A percentile compares a stretch with the other conserved stretches of the same genome.
These are phyloP conservation scores for Diplotaxis tenuifolia DNA, from an alignment of 345 rosid genomes.

Conservation along the genomic window DNA sequence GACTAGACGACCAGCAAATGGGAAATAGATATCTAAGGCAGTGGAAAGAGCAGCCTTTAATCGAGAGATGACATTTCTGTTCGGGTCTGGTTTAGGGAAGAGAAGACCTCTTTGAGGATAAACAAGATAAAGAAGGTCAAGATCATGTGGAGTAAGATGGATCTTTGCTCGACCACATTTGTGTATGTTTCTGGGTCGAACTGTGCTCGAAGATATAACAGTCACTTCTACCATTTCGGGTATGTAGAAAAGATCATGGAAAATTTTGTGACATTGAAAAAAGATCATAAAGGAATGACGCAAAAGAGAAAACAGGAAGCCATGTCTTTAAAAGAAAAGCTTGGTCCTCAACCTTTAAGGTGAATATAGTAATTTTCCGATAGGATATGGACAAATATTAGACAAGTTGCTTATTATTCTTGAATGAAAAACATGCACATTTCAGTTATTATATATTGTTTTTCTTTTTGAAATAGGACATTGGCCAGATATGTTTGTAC, in stretches of 20 bases:
- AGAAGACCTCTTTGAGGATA: slow-evolving; percentile 38
- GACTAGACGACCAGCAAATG: slow-evolving; percentile 32
- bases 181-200: slow-evolving; percentile 5
- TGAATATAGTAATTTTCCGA: not conserved
- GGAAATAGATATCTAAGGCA: slow-evolving; percentile 10
- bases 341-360: not conserved
- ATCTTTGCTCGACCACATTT: not conserved
- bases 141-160: slow-evolving; percentile 34
- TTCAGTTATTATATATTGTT: not conserved
- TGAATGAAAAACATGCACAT: not conserved
- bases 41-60: slow-evolving; percentile 16
- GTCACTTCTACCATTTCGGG: slow-evolving; percentile 16
- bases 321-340: not conserved
- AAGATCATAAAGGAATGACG: not conserved
- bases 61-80: not conserved
- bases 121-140: slow-evolving; percentile 14
- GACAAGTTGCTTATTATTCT: not conserved
- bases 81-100: slow-evolving; percentile 25
- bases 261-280: not conserved
- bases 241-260: not conserved
- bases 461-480: not conserved
- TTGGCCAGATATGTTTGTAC: not conserved
- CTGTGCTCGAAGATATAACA: slow-evolving; percentile 9
- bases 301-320: not conserved
- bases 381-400: not conserved